Conservation (phyloP, 345 rosid genomes). For the Pistacia vera region DNA sequence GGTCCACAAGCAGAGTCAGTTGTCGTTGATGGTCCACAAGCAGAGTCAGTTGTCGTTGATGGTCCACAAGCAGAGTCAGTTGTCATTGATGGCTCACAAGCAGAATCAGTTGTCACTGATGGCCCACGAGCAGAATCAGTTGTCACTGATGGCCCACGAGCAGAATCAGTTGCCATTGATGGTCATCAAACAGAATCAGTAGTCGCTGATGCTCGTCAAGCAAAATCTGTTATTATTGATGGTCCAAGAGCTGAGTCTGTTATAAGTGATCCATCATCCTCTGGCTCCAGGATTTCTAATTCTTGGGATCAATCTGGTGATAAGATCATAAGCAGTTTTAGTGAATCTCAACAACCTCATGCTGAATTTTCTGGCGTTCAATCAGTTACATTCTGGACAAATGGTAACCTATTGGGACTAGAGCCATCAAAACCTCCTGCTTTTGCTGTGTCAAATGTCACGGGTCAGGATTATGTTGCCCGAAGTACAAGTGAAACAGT, state of each 20-base stretch:
- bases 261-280: slow-evolving; percentile 28
- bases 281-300: slow-evolving; percentile 25
- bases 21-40: slow-evolving; percentile 11
- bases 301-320: slow-evolving; percentile 20
- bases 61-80: slow-evolving; percentile 27
- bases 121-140: slow-evolving; percentile 23
- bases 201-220: background rate
- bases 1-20: too few relatives aligned
- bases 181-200: slow-evolving; percentile 24
- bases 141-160: slow-evolving; percentile 17
- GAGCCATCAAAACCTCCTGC: slow-evolving; percentile 92
- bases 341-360: slow-evolving; percentile 41
- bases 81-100: slow-evolving; percentile 21
- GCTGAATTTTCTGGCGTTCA: slow-evolving; percentile 36
- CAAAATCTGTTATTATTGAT: slow-evolving; percentile 23
- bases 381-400: slow-evolving; percentile 82
- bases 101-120: slow-evolving; percentile 27
- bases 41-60: slow-evolving; percentile 19
- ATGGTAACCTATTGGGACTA: slow-evolving; percentile 91
- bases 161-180: slow-evolving; percentile 27
- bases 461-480: slow-evolving; percentile 26
- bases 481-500: slow-evolving; percentile 27
- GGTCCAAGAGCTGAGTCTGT: slow-evolving; percentile 22
- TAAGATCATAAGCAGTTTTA: slow-evolving; percentile 20
- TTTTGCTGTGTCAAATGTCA: slow-evolving; percentile 53